Conservation (phyloP, 495 filamentous ascomycete species). For the Astrothelium macrocarpum region DNA sequence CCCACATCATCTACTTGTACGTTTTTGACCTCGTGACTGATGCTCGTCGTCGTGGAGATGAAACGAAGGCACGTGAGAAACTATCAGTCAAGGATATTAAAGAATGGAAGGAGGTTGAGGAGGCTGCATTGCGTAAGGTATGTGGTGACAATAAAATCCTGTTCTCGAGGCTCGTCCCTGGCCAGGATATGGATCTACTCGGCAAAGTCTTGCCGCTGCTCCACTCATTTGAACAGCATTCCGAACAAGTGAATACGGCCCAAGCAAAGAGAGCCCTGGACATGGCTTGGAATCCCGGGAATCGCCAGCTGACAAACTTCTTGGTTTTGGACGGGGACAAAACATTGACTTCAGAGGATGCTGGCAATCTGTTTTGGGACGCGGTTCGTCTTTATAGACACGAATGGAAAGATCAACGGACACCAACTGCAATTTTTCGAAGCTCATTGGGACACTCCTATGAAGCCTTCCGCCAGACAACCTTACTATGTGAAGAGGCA, state of each 20-base stretch:
- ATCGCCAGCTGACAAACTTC: constrained; percentile 33
- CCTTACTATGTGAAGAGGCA: constrained; percentile 46
- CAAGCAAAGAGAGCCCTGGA: constrained; percentile 35
- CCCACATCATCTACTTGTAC: constrained; percentile 55
- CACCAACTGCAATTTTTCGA: constrained; percentile 42
- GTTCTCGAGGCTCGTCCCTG: constrained; percentile 31
- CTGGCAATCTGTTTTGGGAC: constrained; percentile 47
- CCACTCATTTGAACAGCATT: constrained; percentile 35
- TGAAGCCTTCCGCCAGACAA: constrained; percentile 47
- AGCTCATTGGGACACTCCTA: constrained; percentile 45
- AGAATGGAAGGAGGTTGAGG: constrained; percentile 47
- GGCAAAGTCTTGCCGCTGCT: constrained; percentile 27
- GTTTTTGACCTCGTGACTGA: constrained; percentile 30
- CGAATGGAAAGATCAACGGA: constrained; percentile 12
- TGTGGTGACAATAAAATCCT: constrained; percentile 42
- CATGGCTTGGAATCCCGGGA: constrained; percentile 22
- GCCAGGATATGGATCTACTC: not conserved
- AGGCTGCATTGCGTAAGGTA: constrained; percentile 36
- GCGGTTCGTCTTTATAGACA: constrained; percentile 14
- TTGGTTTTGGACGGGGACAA: constrained; percentile 52
- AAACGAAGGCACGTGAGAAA: constrained; percentile 28
- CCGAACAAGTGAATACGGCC: constrained; percentile 34
- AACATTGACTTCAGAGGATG: constrained; percentile 47
- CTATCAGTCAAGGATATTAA: constrained; percentile 36
- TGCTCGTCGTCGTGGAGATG: constrained; percentile 35